Evolutionary conservation across 306 rosid species (phyloP), one percentile per base, ranked within the genome.

Genomic region (Acacia melanoxylon): DNA sequence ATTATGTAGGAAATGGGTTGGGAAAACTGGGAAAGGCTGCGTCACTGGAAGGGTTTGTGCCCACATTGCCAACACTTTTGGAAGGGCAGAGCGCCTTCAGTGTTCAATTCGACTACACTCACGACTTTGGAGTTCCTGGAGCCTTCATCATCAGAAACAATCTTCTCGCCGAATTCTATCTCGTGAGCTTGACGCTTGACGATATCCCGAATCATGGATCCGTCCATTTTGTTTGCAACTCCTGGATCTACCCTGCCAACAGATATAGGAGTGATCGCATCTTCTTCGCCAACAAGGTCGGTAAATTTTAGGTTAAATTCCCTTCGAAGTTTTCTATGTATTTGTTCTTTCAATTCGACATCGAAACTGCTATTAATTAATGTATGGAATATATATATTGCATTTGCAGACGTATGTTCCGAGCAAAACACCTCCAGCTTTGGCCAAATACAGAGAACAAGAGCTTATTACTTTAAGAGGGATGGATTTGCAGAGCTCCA

Each of bases 241-340:
- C 98, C 0, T 94, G 98, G 97, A 84, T 94, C 68, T 92, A 92
- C 74, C 93, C 93, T 25, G 44, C 84, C 1, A 41, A 70, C n/a
- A 81, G 86, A 33, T 91, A 94, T 79, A 77, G 87, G 46, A 85
- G 52, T 6, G 83, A 79, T 15, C 92, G 97, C 10, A 81, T 91
- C 76, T 92, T 94, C 94, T 94, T 94, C 65, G 79, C 90, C n/a
- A 92, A 92, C 88, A 82, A 90, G 92, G 98, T 92, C 41, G 10
- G 16, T 24, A 33, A 6, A 33, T 17, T 35, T 22, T 66, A 2
- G 41, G 41, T 15, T 63, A 5, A 13, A 31, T n/a, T 58, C 14
- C n/a, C 29, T 63, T 16, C 22, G 7, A 7, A 6, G 0, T 12
- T 66, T 15, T 65, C 22, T 0, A 20, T 2, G 9, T 63, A 4